Evolutionary conservation across 495 filamentous ascomycete genomes (phyloP).

Genomic region (Penicillium simplicissimum): DNA sequence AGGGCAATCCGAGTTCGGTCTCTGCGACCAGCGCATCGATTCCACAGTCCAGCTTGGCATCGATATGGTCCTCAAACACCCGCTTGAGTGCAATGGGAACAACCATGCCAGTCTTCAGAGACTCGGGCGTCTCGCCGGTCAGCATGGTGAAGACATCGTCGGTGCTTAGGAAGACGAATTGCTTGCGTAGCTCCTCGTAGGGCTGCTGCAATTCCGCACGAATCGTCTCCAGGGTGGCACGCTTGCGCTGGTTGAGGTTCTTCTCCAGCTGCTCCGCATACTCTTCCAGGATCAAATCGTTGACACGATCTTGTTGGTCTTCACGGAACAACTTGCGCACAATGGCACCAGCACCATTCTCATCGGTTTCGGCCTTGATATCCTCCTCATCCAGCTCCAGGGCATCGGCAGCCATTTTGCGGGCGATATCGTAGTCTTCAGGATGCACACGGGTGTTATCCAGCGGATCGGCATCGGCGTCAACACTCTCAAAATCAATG

Average conservation of each 20-base stretch:
- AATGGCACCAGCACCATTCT: constrained; percentile 83
- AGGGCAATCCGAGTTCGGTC: constrained; percentile 66
- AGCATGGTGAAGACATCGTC: constrained; percentile 97
- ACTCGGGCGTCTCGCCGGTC: constrained; percentile 86
- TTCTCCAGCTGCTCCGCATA: constrained; percentile 94
- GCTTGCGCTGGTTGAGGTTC: constrained; percentile 90
- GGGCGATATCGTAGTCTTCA: constrained; percentile 94
- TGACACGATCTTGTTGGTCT: constrained; percentile 88
- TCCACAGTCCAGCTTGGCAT: constrained; percentile 90
- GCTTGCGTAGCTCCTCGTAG: constrained; percentile 89
- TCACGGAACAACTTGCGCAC: constrained; percentile 91
- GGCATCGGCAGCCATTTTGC: constrained; percentile 98
- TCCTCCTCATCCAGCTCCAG: constrained; percentile 96
- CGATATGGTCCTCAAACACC: constrained; percentile 86
- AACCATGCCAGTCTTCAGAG: constrained; percentile 83
- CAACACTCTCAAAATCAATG: constrained; percentile 79
- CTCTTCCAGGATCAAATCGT: constrained; percentile 93
- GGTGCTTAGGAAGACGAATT: constrained; percentile 65
- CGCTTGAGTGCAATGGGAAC: constrained; percentile 85
- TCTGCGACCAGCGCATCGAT: constrained; percentile 83
- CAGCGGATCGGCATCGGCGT: constrained; percentile 79
- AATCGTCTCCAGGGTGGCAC: constrained; percentile 94
- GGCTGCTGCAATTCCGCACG: constrained; percentile 88
- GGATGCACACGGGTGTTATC: constrained; percentile 97
- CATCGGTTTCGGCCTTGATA: constrained; percentile 88